A percentile compares a stretch with the other conserved stretches of the same genome.
Conservation (phyloP, 352 stramenopile species). For the Phytopythium cucurbitacearum region DNA sequence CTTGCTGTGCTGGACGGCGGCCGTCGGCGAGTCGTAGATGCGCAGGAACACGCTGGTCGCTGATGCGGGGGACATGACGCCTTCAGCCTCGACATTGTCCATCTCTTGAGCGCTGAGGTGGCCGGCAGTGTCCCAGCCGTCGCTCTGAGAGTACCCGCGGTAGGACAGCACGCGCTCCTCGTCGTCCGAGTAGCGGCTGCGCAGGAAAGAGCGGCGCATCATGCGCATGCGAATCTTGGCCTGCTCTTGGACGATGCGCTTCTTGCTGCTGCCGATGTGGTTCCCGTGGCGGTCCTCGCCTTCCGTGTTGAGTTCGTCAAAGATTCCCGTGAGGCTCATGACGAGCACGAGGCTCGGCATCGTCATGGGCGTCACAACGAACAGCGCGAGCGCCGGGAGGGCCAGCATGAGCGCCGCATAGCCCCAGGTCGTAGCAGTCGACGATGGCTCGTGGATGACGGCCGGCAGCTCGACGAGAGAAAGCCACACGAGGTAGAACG, state of each 20-base stretch:
- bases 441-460: conserved; percentile 14
- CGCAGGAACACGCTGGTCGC: conserved; percentile 58
- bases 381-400: conserved; percentile 59
- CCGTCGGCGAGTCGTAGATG: conserved; percentile 60
- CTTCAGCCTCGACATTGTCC: background rate
- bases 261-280: conserved; percentile 7
- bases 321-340: conserved; percentile 85
- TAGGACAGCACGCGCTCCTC: conserved; percentile 9
- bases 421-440: conserved; percentile 1
- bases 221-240: conserved; percentile 70
- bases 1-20: conserved; percentile 28
- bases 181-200: conserved; percentile 52
- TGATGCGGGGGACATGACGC: conserved; percentile 17
- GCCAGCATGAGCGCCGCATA: conserved; percentile 67
- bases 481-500: conserved; percentile 86
- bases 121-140: background rate
- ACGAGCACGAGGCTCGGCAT: conserved; percentile 86
- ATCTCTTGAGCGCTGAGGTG: too few relatives aligned
- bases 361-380: conserved; percentile 78
- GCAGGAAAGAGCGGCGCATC: conserved; percentile 66
- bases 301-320: conserved; percentile 69
- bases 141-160: background rate
- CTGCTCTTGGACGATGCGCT: conserved; percentile 29
- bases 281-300: background rate
- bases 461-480: conserved; percentile 64